Conservation (phyloP, 1,284 basidiomycete species). For the Pulveroboletus sp. region DNA sequence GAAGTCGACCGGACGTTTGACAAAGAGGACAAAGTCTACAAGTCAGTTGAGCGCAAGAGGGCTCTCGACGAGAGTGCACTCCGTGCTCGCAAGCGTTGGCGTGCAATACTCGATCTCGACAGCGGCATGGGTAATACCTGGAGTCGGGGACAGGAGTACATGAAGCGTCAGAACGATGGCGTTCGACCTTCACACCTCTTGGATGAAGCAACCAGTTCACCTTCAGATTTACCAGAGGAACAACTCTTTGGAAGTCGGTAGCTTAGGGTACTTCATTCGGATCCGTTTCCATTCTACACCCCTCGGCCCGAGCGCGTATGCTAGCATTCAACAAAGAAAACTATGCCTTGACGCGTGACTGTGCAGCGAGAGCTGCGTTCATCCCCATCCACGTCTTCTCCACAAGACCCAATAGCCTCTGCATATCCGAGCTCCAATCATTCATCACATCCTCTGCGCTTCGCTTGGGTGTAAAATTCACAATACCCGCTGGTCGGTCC, state of each 20-base stretch:
- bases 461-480: constrained; percentile 80
- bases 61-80: constrained; percentile 59
- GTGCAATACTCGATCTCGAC: constrained; percentile 54
- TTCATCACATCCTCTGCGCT: constrained; percentile 92
- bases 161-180: constrained; percentile 69
- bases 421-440: constrained; percentile 95
- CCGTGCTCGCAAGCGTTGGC: constrained; percentile 74
- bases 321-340: constrained; percentile 29
- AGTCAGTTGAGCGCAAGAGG: constrained; percentile 56
- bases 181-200: constrained; percentile 58
- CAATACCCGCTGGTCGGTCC: constrained; percentile 88
- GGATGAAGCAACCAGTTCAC: constrained; percentile 21
- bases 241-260: constrained; percentile 24
- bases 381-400: constrained; percentile 92
- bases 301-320: constrained; percentile 7
- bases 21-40: constrained; percentile 63
- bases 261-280: constrained; percentile 7
- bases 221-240: constrained; percentile 17
- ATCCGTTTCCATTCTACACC: constrained; percentile 4
- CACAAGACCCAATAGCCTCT: constrained; percentile 78
- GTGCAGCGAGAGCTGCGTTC: constrained; percentile 82
- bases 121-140: constrained; percentile 51
- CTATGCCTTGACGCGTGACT: constrained; percentile 61
- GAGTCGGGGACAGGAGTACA: constrained; percentile 70
- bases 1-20: constrained; percentile 62